These are phyloP conservation scores for Paramecium caudatum DNA, from an alignment of 73 alveolate genomes.

Conservation along the genomic window DNA sequence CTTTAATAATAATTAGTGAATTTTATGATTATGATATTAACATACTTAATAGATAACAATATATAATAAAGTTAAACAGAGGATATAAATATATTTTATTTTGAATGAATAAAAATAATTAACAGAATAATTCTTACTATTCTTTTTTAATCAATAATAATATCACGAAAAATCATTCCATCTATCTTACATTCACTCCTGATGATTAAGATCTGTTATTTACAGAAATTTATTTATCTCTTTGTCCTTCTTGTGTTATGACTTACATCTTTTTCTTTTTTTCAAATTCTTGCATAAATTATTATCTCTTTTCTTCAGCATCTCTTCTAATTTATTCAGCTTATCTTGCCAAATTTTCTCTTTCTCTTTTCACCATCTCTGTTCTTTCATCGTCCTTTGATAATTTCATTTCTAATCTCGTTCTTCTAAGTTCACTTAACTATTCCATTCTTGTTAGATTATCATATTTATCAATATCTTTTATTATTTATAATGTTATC, in stretches of 20 bases:
- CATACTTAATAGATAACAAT: too few relatives aligned
- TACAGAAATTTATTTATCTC: slow-evolving; percentile 4
- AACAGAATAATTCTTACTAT: too few relatives aligned
- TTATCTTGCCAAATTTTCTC: slow-evolving; percentile 51
- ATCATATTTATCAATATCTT: slow-evolving; percentile 60
- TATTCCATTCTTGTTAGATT: slow-evolving; percentile 52
- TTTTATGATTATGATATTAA: too few relatives aligned
- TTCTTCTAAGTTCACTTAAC: slow-evolving; percentile 40
- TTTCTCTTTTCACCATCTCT: slow-evolving; percentile 62
- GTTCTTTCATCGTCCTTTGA: slow-evolving; percentile 64
- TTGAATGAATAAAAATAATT: too few relatives aligned
- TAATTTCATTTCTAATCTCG: slow-evolving; percentile 20
- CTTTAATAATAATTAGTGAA: too few relatives aligned
- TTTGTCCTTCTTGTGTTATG: not conserved
- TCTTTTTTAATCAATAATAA: too few relatives aligned
- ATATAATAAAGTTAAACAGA: too few relatives aligned
- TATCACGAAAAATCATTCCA: too few relatives aligned
- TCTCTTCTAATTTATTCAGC: slow-evolving; percentile 59
- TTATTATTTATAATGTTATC: slow-evolving; percentile 13
- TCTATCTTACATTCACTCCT: slow-evolving; percentile 22
- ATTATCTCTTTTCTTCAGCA: slow-evolving; percentile 61
- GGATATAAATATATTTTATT: too few relatives aligned
- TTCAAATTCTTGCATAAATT: slow-evolving; percentile 51
- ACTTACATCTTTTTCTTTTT: not conserved
- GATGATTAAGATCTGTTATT: slow-evolving; percentile 43